Evolutionary conservation across 352 stramenopile genomes (phyloP).

Genomic region (Aphanomyces astaci): DNA sequence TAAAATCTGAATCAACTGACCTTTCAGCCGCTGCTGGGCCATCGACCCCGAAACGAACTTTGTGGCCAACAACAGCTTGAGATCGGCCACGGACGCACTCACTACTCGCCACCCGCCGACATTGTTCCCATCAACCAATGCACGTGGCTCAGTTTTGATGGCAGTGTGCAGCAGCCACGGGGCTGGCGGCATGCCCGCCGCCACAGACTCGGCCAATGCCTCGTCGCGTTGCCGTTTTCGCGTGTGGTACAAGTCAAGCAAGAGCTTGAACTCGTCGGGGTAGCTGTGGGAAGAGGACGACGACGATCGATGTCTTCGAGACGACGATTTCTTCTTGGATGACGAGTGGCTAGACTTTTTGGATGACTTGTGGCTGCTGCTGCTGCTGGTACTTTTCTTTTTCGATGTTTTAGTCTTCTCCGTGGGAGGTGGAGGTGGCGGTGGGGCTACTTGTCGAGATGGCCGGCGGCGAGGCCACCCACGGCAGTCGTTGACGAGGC

Average conservation of each 20-base stretch:
- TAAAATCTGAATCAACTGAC: constrained; percentile 65
- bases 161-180: constrained; percentile 40
- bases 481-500: constrained; percentile 76
- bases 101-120: neutral
- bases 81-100: constrained; percentile 32
- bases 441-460: neutral
- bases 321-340: constrained; percentile 34
- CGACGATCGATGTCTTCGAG: constrained; percentile 31
- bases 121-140: too few relatives aligned
- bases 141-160: too few relatives aligned
- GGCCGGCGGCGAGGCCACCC: constrained; percentile 57
- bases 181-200: neutral
- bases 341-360: constrained; percentile 31
- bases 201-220: neutral
- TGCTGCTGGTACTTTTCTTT: constrained; percentile 30
- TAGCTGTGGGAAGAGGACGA: constrained; percentile 45
- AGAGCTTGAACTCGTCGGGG: constrained; percentile 64
- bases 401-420: constrained; percentile 31
- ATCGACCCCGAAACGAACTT: constrained; percentile 36
- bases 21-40: constrained; percentile 63
- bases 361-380: constrained; percentile 25
- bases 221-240: constrained; percentile 45
- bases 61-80: constrained; percentile 30
- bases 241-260: constrained; percentile 44
- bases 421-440: neutral